phyloP scores from a whole-genome alignment of 192 early-diverging fungal genomes.

The Coemansia sp. region DNA sequence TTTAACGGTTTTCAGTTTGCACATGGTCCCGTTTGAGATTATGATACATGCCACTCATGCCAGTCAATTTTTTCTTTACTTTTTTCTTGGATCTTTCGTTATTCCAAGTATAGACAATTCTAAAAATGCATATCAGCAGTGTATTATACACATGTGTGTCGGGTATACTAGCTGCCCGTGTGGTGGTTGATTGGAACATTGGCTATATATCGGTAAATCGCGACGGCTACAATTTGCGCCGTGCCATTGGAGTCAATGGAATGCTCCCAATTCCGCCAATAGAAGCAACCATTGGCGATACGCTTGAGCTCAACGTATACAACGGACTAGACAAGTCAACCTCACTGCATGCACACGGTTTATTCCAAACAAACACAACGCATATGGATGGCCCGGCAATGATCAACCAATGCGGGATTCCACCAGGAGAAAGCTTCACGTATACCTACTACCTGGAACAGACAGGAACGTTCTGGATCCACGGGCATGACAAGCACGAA shows the following conservation, averaged over 20 bases:
- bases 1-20: too few relatives aligned
- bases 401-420: constrained; percentile 74
- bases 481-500: constrained; percentile 65
- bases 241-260: constrained; percentile 65
- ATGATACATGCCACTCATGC: too few relatives aligned
- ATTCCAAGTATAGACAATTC: too few relatives aligned
- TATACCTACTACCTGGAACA: constrained; percentile 65
- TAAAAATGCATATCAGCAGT: background rate
- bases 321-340: constrained; percentile 62
- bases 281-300: constrained; percentile 17
- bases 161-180: constrained; percentile 1
- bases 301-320: constrained; percentile 30
- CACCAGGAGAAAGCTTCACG: constrained; percentile 58
- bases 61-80: too few relatives aligned
- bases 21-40: too few relatives aligned
- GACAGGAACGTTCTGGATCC: constrained; percentile 81
- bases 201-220: constrained; percentile 63
- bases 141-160: background rate
- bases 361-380: constrained; percentile 68
- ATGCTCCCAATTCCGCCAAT: constrained; percentile 55
- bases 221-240: constrained; percentile 59
- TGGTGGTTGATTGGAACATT: constrained; percentile 61
- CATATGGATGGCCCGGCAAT: constrained; percentile 67
- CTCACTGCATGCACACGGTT: constrained; percentile 70
- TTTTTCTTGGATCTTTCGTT: too few relatives aligned